phyloP scores from a whole-genome alignment of 345 rosid genomes.

The Moringa oleifera region DNA sequence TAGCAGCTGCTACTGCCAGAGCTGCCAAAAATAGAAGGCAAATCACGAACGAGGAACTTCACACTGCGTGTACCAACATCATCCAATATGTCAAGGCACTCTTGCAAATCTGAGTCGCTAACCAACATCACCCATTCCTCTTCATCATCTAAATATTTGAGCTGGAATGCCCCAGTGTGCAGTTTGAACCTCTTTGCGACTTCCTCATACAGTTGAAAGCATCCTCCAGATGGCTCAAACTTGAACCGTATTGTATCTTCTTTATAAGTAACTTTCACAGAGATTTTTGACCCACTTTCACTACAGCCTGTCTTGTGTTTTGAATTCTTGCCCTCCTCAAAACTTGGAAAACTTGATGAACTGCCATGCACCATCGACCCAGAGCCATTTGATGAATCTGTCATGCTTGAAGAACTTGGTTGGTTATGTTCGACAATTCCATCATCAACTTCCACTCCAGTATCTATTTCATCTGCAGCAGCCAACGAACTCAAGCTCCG shows the following conservation, averaged over 20 bases:
- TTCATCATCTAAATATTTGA: conserved; percentile 83
- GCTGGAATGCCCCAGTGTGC: conserved; percentile 62
- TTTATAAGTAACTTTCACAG: conserved; percentile 73
- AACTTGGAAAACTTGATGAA: conserved; percentile 51
- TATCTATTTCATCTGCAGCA: conserved; percentile 34
- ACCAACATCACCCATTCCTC: conserved; percentile 87
- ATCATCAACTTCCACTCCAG: conserved; percentile 36
- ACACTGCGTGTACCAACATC: conserved; percentile 41
- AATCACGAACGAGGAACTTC: conserved; percentile 66
- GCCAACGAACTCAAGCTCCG: conserved; percentile 34
- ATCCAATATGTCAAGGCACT: conserved; percentile 77
- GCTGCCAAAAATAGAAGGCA: conserved; percentile 44
- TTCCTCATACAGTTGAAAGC: conserved; percentile 67
- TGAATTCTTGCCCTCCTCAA: conserved; percentile 37
- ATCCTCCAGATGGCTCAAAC: conserved; percentile 58
- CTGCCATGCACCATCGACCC: conserved; percentile 46
- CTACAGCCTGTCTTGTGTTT: conserved; percentile 22
- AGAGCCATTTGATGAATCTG: conserved; percentile 65
- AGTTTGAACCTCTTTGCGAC: conserved; percentile 70
- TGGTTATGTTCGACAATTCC: conserved; percentile 36
- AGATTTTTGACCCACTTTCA: conserved; percentile 41
- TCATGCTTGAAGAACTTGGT: conserved; percentile 46
- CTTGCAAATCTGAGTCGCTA: conserved; percentile 72
- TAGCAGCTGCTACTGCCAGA: conserved; percentile 59
- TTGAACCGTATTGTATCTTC: conserved; percentile 76